A percentile compares a stretch with the other conserved stretches of the same genome.
Conservation (phyloP, 176 grass and related monocot species). For the Areca catechu region DNA sequence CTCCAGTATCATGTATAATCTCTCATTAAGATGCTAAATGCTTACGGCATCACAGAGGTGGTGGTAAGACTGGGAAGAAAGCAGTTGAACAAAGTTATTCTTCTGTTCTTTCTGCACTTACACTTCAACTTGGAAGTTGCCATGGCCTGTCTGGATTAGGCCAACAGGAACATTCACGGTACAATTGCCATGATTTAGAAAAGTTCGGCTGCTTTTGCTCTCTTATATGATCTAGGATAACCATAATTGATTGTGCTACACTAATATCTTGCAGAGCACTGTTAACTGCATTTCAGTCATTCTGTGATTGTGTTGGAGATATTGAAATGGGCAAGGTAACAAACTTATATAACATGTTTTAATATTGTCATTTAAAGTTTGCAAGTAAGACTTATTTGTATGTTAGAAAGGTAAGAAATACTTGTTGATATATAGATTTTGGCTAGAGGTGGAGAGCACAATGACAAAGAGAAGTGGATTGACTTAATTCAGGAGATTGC, state of each 20-base stretch:
- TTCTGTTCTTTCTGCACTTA: slow-evolving; percentile 77
- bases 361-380: no score
- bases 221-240: slow-evolving; percentile 4
- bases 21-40: background rate
- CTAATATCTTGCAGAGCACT: slow-evolving; percentile 45
- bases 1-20: background rate
- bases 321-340: slow-evolving; percentile 90
- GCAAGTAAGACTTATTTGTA: no score
- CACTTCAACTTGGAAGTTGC: slow-evolving; percentile 83
- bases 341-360: slow-evolving; percentile 7
- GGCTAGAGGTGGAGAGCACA: slow-evolving; percentile 78
- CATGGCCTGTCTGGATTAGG: slow-evolving; percentile 65
- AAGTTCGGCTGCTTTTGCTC: slow-evolving; percentile 10
- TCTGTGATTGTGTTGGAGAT: slow-evolving; percentile 93
- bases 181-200: slow-evolving; percentile 3
- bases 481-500: slow-evolving; percentile 85
- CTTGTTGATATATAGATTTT: slow-evolving; percentile 48
- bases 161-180: slow-evolving; percentile 68
- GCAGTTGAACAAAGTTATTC: slow-evolving; percentile 88
- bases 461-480: slow-evolving; percentile 89
- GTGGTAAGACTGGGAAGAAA: slow-evolving; percentile 88
- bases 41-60: slow-evolving; percentile 41
- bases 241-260: background rate
- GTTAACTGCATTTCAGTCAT: slow-evolving; percentile 89
- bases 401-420: background rate